Base-by-base conservation (phyloP, 1,139 yeast species). In the Sugiyamaella novakii region DNA sequence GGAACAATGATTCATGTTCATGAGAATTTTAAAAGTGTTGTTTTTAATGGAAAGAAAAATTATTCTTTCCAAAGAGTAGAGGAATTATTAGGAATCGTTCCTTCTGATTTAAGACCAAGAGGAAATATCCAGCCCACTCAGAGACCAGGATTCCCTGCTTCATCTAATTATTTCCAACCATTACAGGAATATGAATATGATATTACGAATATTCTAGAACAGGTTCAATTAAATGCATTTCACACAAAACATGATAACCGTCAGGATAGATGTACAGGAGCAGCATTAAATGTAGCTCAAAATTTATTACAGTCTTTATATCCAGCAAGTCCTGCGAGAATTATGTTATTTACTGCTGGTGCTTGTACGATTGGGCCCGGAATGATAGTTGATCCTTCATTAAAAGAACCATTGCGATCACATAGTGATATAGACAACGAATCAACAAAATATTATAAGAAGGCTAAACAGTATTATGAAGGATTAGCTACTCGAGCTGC, bases 301-400 rank as follows among this genome's bases (percentile, higher is more conserved):
- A 70, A 76, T 39, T 60, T 84, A 8, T 62, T 84, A 28, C 76
- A 75, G 46, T 69, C 78, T 1, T 61, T 76, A 3, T 73, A 66
- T 47, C 72, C 77, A 6, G 71, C 71, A 45, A 70, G 78, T 8
- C 88, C 88, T 0, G 81, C 86, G 0, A 80, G 84, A 52, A 64
- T 84, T 10, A 66, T 84, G 65, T 69, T 81, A 33, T 84, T 84
- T 57, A 61, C 78, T 43, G 91, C 92, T 45, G 98, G 98, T 52
- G 95, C 96, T 36, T 82, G 95, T 65, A 91, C 98, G 37, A 77
- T 84, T 58, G 84, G 83, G 40, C 96, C 97, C 6, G 98, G 98
- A 60, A 71, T 84, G 68, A 86, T 89, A 63, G 97, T 91, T 34
- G 85, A 88, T 33, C 80, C 84, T 25, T 87, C 86, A 65, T 76